Evolutionary conservation across 495 filamentous ascomycete species (phyloP).

Genomic region (Penicillium verhagenii): DNA sequence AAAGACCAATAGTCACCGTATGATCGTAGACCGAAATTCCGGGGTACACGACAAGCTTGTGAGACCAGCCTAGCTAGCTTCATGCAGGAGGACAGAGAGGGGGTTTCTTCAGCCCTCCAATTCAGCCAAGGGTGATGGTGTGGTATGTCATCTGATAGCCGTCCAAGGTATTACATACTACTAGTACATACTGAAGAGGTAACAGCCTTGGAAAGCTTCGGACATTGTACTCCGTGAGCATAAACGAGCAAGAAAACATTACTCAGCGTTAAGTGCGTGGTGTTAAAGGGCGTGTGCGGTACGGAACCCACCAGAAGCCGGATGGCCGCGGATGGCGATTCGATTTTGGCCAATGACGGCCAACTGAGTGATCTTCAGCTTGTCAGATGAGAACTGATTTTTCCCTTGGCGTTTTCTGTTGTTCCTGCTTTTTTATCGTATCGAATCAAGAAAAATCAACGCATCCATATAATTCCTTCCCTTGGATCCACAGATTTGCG

Average conservation of each 20-base stretch:
- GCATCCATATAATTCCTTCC: neutral
- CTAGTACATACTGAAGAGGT: neutral
- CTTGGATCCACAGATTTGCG: neutral
- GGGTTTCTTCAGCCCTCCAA: neutral
- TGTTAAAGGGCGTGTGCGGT: conserved; percentile 4
- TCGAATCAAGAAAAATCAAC: neutral
- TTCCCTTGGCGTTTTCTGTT: neutral
- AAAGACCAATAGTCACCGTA: neutral
- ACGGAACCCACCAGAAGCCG: conserved; percentile 6
- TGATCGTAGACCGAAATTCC: neutral
- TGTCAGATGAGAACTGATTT: neutral
- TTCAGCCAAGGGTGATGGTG: no score
- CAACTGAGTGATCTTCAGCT: neutral
- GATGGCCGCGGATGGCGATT: conserved; percentile 25
- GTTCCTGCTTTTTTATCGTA: neutral
- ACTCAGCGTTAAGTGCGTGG: conserved; percentile 1
- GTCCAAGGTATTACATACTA: no score
- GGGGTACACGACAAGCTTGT: neutral
- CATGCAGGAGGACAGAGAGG: neutral
- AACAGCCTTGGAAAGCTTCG: neutral
- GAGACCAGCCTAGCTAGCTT: neutral
- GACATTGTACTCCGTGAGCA: neutral
- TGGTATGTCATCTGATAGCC: neutral
- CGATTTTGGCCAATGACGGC: neutral
- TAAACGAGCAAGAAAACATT: neutral